Evolutionary conservation across 768 basidiomycete genomes (phyloP), one percentile per base, ranked within the genome.

Genomic region (Suillus spraguei): DNA sequence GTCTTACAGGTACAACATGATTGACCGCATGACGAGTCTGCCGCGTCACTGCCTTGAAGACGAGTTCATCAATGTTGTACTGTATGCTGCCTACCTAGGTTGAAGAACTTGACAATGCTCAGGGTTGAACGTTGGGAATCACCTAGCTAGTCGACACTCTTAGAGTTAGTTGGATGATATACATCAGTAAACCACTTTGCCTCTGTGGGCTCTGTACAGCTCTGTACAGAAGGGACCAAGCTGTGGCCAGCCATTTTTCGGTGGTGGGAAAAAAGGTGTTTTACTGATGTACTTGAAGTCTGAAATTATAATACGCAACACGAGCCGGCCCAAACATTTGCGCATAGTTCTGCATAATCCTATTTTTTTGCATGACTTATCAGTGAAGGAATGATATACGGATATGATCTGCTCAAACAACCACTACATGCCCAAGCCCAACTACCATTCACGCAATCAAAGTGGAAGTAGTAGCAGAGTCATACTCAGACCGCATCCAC

Each of bases 391-490:
- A 39, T 10, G 28, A 16, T 11, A 58, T 41, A 41, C 17, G 24
- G 17, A 20, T 28, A 58, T 41, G 38, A 28, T 41, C 17, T 28
- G 56, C 38, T 17, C 52, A 10, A 56, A 28, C 24, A 28, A 24
- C 38, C 14, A 38, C 36, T 32, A 32, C 11, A 6, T 33, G n/a
- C 47, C 39, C 11, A 10, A 4, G 41, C 35, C 36, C 47, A 22
- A 53, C 20, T 33, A 32, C 35, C 65, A 59, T 71, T 84, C 81
- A 94, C 75, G 92, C 92, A 74, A 94, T 88, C 74, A 95, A 81
- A 42, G 93, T 97, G 44, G 94, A 95, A 53, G 97, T 97, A 59
- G 95, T 97, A 52, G 89, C 91, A 65, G 95, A 88, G 79, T 99
- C 97, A 78, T 98, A 99, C 83, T 97, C n/a, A n/a, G n/a, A n/a